Base-by-base conservation (phyloP, 2,329 filamentous ascomycete genomes). In the Clarireedia paspali region DNA sequence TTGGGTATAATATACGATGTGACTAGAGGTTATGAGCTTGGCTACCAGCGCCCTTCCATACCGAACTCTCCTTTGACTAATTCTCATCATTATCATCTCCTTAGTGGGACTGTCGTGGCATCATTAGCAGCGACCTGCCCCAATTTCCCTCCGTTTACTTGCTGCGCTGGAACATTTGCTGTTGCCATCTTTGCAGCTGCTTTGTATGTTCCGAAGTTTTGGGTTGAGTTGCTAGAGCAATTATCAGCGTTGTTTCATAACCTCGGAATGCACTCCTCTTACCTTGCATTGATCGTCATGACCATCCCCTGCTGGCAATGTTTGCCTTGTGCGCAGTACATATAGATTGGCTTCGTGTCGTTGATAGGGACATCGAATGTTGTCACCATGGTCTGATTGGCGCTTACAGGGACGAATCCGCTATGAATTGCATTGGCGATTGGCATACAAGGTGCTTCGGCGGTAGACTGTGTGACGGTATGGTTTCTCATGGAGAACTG, bases 401-500 rank as follows among this genome's bases (percentile, higher is more conserved):
- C 84, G 59, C 83, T 80, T 73, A 82, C 84, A 84, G 2, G 82
- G 84, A 79, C 85, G 73, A 91, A 77, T 59, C 83, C 84, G 5
- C 74, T 72, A 12, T 53, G 4, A 4, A 49, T 49, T 66, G 79
- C 78, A 70, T 75, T 47, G 27, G 69, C 66, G 63, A 87, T 80
- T 53, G 87, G 85, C 36, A 78, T 69, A 73, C 88, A 91, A 9
- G 87, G 87, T 54, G 78, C 72, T 64, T 86, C 83, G 66, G 91
- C 91, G 64, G 77, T 82, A 47, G 87, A 89, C 74, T 91, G 87
- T 15, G 84, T 87, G 57, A 91, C 83, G 53, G 87, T 91, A 78
- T 92, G 88, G 76, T 91, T 91, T 63, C 77, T 77, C 10, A 75
- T 75, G 59, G 76, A 74, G 74, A 86, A 87, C 70, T 85, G 81